Evolutionary conservation across 176 grass and related monocot genomes (phyloP).

Genomic region (Carex littledalei): DNA sequence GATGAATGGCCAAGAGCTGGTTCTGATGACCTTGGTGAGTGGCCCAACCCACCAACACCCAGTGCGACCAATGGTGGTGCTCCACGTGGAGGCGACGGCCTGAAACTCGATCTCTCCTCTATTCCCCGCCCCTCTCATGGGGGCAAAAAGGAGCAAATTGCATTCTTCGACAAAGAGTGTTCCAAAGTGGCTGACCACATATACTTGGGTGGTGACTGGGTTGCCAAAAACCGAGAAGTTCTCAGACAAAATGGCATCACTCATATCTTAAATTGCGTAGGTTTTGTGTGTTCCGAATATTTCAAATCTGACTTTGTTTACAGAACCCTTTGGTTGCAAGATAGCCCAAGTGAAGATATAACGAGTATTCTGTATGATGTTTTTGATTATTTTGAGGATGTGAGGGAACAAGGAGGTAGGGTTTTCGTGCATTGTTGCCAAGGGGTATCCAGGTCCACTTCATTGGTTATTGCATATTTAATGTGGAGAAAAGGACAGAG

Average conservation of each 20-base stretch:
- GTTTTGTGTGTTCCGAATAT: constrained; percentile 94
- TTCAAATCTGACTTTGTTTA: constrained; percentile 89
- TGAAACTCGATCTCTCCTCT: constrained; percentile 65
- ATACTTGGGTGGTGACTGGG: constrained; percentile 85
- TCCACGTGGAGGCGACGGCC: constrained; percentile 36
- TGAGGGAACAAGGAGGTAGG: constrained; percentile 66
- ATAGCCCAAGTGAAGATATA: constrained; percentile 97
- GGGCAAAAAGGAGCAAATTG: constrained; percentile 82
- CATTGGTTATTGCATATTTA: constrained; percentile 88
- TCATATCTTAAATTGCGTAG: constrained; percentile 92
- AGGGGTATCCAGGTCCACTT: constrained; percentile 87
- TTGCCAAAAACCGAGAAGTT: constrained; percentile 84
- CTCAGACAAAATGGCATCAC: constrained; percentile 79
- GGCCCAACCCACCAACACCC: constrained; percentile 81
- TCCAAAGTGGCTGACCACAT: constrained; percentile 95
- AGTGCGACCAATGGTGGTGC: constrained; percentile 33
- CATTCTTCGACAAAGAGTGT: constrained; percentile 98
- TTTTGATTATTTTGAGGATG: constrained; percentile 99
- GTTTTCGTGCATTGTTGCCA: constrained; percentile 98
- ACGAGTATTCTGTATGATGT: constrained; percentile 97
- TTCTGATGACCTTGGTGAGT: constrained; percentile 88
- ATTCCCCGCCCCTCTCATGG: constrained; percentile 43
- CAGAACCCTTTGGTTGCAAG: constrained; percentile 96
- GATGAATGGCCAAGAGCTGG: constrained; percentile 88
- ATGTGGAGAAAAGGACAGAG: constrained; percentile 99